Conservation (phyloP, 768 basidiomycete species). For the Tephrocybe sp. region DNA sequence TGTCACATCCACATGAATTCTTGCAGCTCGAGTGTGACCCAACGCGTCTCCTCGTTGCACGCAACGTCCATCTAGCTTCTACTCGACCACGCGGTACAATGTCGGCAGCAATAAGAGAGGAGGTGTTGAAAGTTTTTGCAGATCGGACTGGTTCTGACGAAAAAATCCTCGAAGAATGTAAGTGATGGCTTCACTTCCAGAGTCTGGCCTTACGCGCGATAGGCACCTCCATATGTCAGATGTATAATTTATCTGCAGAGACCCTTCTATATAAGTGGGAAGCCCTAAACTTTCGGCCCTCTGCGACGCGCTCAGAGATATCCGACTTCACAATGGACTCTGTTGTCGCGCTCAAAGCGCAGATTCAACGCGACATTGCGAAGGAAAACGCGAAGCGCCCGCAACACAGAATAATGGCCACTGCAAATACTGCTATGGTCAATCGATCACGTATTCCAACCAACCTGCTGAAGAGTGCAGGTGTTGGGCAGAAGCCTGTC, state of each 20-base stretch:
- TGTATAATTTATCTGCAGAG: slow-evolving; percentile 54
- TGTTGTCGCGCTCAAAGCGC: slow-evolving; percentile 43
- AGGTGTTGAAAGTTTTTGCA: slow-evolving; percentile 27
- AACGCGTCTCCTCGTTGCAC: slow-evolving; percentile 11
- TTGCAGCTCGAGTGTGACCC: slow-evolving; percentile 2
- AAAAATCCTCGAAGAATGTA: slow-evolving; percentile 54
- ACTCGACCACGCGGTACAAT: no score
- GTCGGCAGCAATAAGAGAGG: slow-evolving; percentile 20
- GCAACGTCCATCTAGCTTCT: background rate
- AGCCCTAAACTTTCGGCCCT: slow-evolving; percentile 44
- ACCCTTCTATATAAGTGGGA: slow-evolving; percentile 71
- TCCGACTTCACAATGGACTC: slow-evolving; percentile 49
- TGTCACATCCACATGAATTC: slow-evolving; percentile 9
- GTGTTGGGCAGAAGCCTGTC: slow-evolving; percentile 11
- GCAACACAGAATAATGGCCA: slow-evolving; percentile 26
- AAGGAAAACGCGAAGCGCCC: slow-evolving; percentile 32
- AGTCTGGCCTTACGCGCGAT: slow-evolving; percentile 5
- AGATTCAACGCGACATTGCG: slow-evolving; percentile 47
- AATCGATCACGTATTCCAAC: slow-evolving; percentile 35
- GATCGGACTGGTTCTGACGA: slow-evolving; percentile 35
- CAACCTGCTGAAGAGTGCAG: slow-evolving; percentile 23
- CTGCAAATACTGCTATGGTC: slow-evolving; percentile 29
- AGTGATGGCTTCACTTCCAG: slow-evolving; percentile 4
- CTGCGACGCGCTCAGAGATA: slow-evolving; percentile 35
- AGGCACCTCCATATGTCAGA: slow-evolving; percentile 68